Conservation (phyloP, 2,329 filamentous ascomycete species). For the Paecilomyces niveus region DNA sequence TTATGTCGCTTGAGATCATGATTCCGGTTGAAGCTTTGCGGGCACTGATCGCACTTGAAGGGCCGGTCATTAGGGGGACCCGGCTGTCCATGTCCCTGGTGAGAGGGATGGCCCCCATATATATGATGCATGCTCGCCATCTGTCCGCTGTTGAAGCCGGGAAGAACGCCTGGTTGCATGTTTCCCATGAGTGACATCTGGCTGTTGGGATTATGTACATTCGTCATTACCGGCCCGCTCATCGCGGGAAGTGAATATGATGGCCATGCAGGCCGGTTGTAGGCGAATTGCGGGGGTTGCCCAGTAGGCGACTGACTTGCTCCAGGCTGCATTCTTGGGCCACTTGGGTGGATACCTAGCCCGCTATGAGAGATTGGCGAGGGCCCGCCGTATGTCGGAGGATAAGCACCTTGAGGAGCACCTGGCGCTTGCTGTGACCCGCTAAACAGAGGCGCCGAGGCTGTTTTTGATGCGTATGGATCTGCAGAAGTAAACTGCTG, state of each 20-base stretch:
- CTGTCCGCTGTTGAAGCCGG: slow-evolving; percentile 55
- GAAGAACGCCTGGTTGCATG: slow-evolving; percentile 50
- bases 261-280: slow-evolving; percentile 38
- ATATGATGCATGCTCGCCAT: slow-evolving; percentile 53
- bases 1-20: slow-evolving; percentile 96
- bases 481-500: slow-evolving; percentile 52
- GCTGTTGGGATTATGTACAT: slow-evolving; percentile 65
- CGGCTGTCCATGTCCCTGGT: slow-evolving; percentile 48
- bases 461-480: slow-evolving; percentile 49
- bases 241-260: slow-evolving; percentile 56
- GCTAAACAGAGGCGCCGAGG: slow-evolving; percentile 41
- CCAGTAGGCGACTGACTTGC: slow-evolving; percentile 40
- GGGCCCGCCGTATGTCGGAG: slow-evolving; percentile 19
- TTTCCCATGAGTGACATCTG: slow-evolving; percentile 65
- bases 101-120: slow-evolving; percentile 49
- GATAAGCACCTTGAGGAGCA: slow-evolving; percentile 41
- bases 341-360: slow-evolving; percentile 8
- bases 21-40: slow-evolving; percentile 91
- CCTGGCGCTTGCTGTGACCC: slow-evolving; percentile 41
- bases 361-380: slow-evolving; percentile 36
- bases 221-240: slow-evolving; percentile 65
- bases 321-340: slow-evolving; percentile 49
- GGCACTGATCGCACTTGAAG: slow-evolving; percentile 89
- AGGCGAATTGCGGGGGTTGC: slow-evolving; percentile 26
- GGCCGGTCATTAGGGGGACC: slow-evolving; percentile 66